Evolutionary conservation across 345 rosid species (phyloP).

Genomic region (Eucalyptus curtisii): DNA sequence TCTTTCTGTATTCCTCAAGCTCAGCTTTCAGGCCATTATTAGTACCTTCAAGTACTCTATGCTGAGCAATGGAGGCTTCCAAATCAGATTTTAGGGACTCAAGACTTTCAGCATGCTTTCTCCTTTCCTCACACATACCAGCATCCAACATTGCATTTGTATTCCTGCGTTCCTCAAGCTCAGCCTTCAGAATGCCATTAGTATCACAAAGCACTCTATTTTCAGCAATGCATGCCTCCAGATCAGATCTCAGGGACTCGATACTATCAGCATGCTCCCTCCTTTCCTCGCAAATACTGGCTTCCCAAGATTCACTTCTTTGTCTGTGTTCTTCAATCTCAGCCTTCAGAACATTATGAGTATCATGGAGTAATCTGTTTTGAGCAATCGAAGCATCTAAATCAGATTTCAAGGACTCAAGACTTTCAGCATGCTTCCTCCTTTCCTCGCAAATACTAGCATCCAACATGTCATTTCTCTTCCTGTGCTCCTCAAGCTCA

Average conservation of each 20-base stretch:
- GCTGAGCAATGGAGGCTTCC: background rate
- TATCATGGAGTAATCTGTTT: background rate
- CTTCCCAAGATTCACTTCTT: background rate
- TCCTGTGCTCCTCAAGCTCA: background rate
- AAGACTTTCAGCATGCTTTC: background rate
- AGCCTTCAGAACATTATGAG: background rate
- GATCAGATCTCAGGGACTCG: background rate
- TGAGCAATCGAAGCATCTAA: background rate
- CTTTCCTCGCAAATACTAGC: constrained; percentile 9
- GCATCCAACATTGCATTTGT: background rate
- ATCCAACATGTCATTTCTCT: background rate
- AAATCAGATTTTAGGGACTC: background rate
- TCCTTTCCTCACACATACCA: constrained; percentile 9
- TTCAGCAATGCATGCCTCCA: constrained; percentile 1
- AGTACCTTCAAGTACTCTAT: background rate
- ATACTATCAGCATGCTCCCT: background rate
- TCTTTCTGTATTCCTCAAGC: background rate
- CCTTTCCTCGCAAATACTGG: constrained; percentile 1
- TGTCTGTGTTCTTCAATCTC: constrained; percentile 1
- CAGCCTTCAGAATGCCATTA: background rate
- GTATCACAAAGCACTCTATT: background rate
- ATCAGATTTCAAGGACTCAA: background rate
- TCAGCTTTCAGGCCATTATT: background rate
- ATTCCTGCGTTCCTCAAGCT: background rate
- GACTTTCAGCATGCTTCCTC: background rate